Evolutionary conservation across 1,284 basidiomycete genomes (phyloP), one percentile per base, ranked within the genome.

Genomic region (Meripilus lineatus): DNA sequence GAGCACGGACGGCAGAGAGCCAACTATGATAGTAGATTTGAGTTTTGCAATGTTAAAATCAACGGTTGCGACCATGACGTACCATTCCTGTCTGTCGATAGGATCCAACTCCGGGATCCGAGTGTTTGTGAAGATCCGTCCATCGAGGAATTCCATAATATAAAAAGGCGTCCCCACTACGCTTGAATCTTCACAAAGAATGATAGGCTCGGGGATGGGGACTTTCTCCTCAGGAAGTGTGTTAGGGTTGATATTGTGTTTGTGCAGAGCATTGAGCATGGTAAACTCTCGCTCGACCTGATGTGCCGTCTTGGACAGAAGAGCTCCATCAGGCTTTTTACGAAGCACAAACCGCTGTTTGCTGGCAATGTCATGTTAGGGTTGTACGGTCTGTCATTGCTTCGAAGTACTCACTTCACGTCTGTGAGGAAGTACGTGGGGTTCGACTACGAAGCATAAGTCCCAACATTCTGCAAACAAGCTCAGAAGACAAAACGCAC

Each of bases 81-180:
- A 87, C 90, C 89, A 90, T 63, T 85, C 78, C 40, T 71, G 69
- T 51, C 87, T 67, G 55, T 88, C 84, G 40, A 77, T 59, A 6
- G 74, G 68, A 28, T 72, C 61, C 5, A 92, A 66, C 51, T 86
- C 80, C 0, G 77, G 77, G 81, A 97, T 85, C 45, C 79, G 67
- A 11, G 79, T 71, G 62, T 97, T 86, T 6, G 89, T 89, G 66
- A 97, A 97, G 58, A 97, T 95, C 34, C 95, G 74, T 1, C 94
- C 95, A 37, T 93, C 81, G 40, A 97, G 62, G 61, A 89, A 97
- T 61, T 95, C 85, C 94, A 97, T 97, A 30, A 98, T 75, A 62
- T 97, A 98, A 68, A 97, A 98, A 0, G 88, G 78, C 24, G 92
- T 92, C 1, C 93, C 95, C 15, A 95, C 75, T 18, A 97, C 76